Evolutionary conservation across 176 grass and related monocot species (phyloP), one percentile per base, ranked within the genome.

Genomic region (Elaeis guineensis): DNA sequence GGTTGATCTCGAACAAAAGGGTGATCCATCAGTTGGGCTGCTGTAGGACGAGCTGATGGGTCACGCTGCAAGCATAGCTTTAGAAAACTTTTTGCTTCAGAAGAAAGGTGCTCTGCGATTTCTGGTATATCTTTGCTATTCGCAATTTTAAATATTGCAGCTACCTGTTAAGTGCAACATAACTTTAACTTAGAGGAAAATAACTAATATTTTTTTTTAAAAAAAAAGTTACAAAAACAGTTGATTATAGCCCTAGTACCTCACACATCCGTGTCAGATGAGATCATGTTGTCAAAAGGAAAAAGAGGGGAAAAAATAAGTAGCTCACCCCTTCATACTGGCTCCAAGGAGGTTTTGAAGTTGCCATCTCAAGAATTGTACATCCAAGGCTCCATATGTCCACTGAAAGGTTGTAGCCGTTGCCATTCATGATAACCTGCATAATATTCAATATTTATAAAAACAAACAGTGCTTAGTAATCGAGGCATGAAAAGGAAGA

Each of bases 321-420:
- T 71, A 66, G 66, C 78, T 66, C 74, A 98, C 93, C 93, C 87
- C 93, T 73, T 92, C 87, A 21, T 78, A 92, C 58, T 92, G 81
- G 55, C 79, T 81, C 93, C 93, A 98, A 75, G 93, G 93, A 83
- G 88, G 84, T 70, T 74, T 92, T 61, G 88, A 83, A 28, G 87
- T 98, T 51, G 93, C 93, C 93, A 98, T 98, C 61, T 98, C 93
- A 55, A 98, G 84, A 76, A 98, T 79, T 19, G 93, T 98, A 52
- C 93, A 98, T 17, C 93, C 93, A 55, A 98, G 81, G 70, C 93
- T 98, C 93, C 93, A 98, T 76, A 89, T 92, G 32, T 98, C 93
- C 17, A 91, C 93, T 35, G 93, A 64, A 66, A 98, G 85, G 67
- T 58, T 78, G 74, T 98, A 98, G 22, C 93, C 84, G 71, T 69